Base-by-base conservation (phyloP, 139 green algal species). In the Nannochloris sp. region DNA sequence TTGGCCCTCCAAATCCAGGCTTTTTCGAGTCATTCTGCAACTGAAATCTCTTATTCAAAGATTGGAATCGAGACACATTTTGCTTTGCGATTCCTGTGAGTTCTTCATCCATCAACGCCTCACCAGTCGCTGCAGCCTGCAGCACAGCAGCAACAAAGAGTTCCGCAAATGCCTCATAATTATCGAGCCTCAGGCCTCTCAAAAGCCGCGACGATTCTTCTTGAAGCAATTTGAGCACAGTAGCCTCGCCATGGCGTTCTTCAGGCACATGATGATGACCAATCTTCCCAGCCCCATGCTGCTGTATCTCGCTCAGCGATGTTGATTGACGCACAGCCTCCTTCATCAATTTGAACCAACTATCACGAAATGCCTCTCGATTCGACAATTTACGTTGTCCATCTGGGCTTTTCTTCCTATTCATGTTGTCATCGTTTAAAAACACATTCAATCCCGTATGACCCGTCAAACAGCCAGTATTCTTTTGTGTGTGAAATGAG, bases 121-220 rank as follows among this genome's bases (percentile, higher is more conserved):
- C 81, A 0, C 84, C 84, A 2, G 81, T 88, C 54, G 64, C 71
- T 1, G 83, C 83, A 0, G 83, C 79, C 74, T 85, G 81, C 54
- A 89, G 57, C 21, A 87, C 59, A 1, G 76, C 80, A 14, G 74
- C 69, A 2, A 60, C 66, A 44, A 89, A 75, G 0, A 89, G 75
- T 59, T 82, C 71, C 4, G 83, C 81, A 63, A 89, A 81, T 59
- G 72, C 66, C 1, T 34, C 53, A 44, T 79, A 66, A 68, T 88
- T 89, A 67, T 82, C 74, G 0, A 58, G 67, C 12, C 75, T 68
- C 57, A 88, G 64, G 11, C 23, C 24, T 15, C 60, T 66, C 68
- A 88, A 60, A 64, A 86, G 64, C 4, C 69, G 63, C 0, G n/a
- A 14, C 5, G 57, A 62, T n/a, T 51, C 27, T 11, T 71, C 40